Base-by-base conservation (phyloP, 352 stramenopile genomes). In the Phytophthora sansomeana region DNA sequence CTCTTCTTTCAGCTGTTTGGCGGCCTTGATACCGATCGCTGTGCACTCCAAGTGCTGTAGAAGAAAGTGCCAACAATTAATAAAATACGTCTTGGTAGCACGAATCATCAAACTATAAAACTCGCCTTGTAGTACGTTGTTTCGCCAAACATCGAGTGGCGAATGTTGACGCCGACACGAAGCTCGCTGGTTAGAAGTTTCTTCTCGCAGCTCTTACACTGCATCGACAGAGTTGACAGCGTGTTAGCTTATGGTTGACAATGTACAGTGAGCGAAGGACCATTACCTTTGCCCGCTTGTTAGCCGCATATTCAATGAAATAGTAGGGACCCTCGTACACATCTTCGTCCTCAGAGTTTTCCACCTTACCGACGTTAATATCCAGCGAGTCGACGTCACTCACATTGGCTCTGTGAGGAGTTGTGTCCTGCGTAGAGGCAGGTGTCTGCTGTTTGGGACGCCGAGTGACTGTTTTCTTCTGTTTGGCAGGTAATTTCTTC, bases 41-140 rank as follows among this genome's bases (percentile, higher is more conserved):
- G 72, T 72, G 36, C 75, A 83, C 32, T 78, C 67, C 46, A 83
- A 44, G 14, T 83, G 75, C 75, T 83, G 41, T 13, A 36, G 42
- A 11, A 35, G 36, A 42, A 6, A 55, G 56, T 1, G 11, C 17
- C 49, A 51, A 43, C 10, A 59, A 24, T 0, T 29, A 6, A 6
- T 59, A 38, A 67, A 21, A 67, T 47, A 28, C 53, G 21, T 48
- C 28, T 13, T 24, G 0, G 17, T 24, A 33, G 39, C 26, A 17
- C 24, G 44, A 13, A 24, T 8, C 9, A 29, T 21, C 4, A 57
- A 17, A 28, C 39, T 13, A 16, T 30, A 8, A 6, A 24, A 44
- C n/a, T 59, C 58, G 93, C 87, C 74, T 95, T 96, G 59, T 83
- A 93, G 52, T 96, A 96, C 19, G 74, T 92, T 0, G 80, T 92